Conservation (phyloP, 2,329 filamentous ascomycete species). For the Hymenoscyphus repandus region DNA sequence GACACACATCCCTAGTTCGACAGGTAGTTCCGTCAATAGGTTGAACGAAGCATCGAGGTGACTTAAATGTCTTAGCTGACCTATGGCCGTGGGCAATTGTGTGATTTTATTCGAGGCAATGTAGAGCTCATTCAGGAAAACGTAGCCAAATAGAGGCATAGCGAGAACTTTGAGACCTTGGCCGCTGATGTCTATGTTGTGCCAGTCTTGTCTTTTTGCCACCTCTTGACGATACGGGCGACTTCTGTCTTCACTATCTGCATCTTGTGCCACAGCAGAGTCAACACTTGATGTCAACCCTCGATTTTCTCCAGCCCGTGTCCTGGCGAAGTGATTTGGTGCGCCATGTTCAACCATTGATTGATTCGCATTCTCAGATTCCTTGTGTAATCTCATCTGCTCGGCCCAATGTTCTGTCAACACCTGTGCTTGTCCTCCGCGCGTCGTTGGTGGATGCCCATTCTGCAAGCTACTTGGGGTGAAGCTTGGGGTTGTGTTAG, state of each 20-base stretch:
- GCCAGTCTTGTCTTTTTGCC: constrained; percentile 76
- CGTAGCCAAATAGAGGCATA: constrained; percentile 75
- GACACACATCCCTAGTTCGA: constrained; percentile 95
- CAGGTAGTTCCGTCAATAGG: constrained; percentile 72
- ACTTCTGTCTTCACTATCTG: constrained; percentile 49
- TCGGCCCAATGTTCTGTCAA: constrained; percentile 76
- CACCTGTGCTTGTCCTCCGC: constrained; percentile 46
- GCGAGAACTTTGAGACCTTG: constrained; percentile 85
- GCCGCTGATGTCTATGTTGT: constrained; percentile 91
- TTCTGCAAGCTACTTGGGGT: constrained; percentile 50
- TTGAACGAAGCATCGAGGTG: constrained; percentile 88
- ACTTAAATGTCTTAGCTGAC: constrained; percentile 72
- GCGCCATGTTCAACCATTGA: constrained; percentile 65
- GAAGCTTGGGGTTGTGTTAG: constrained; percentile 56
- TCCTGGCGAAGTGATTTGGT: constrained; percentile 66
- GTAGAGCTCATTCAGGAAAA: constrained; percentile 86
- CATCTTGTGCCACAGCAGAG: constrained; percentile 40
- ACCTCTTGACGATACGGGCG: constrained; percentile 61
- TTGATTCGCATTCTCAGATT: constrained; percentile 65
- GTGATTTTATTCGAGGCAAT: constrained; percentile 89
- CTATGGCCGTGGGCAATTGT: constrained; percentile 73
- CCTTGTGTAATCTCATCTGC: constrained; percentile 75
- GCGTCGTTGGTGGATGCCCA: constrained; percentile 45
- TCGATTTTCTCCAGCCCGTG: constrained; percentile 65
- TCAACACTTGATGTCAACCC: constrained; percentile 45